Base-by-base conservation (phyloP, 352 stramenopile genomes). In the Phytophthora sp. region DNA sequence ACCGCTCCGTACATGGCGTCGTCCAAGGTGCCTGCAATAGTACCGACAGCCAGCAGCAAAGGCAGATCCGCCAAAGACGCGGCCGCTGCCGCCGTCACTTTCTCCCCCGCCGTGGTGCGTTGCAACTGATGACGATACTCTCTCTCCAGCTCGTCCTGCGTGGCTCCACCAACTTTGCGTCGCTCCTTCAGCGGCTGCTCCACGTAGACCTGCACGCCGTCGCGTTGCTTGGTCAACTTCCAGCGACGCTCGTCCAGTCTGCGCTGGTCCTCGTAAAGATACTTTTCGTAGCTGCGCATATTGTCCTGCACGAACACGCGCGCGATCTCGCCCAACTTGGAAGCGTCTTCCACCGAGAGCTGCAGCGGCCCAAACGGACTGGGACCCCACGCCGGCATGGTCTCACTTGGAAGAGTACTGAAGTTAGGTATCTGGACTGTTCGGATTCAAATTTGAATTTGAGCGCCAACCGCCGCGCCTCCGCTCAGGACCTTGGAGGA, bases 1-100 rank as follows among this genome's bases (percentile, higher is more conserved):
- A 82, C 57, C 1, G 65, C 49, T 10, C 75, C 75, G 55, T 79
- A 82, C 72, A 84, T 76, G 21, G 62, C 61, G 49, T 84, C 72
- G 37, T 82, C 72, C 38, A 84, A 23, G 1, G 58, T 69, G 5
- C 69, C 72, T 0, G 56, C 62, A 18, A 79, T 59, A 0, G 72
- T 62, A 18, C 75, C 72, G 12, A 79, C 56, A 0, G 65, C 65
- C 23, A 72, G 28, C 26, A 80, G 27, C 30, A 73, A 49, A 8
- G 70, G 56, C 5, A 79, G 65, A 21, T 77, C 63, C 0, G 56
- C 56, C 4, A 71, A 49, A 8, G 67, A 68, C 28, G 51, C 62
- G 2, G 57, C 56, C 0, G 66, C 61, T 35, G 67, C 57, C 8
- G 55, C 43, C 23, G 55, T 60, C 9, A 60, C 52, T 31, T 67